A percentile compares a stretch with the other conserved stretches of the same genome.
phyloP scores from a whole-genome alignment of 768 basidiomycete species.

The Cystofilobasidium bisporidii region DNA sequence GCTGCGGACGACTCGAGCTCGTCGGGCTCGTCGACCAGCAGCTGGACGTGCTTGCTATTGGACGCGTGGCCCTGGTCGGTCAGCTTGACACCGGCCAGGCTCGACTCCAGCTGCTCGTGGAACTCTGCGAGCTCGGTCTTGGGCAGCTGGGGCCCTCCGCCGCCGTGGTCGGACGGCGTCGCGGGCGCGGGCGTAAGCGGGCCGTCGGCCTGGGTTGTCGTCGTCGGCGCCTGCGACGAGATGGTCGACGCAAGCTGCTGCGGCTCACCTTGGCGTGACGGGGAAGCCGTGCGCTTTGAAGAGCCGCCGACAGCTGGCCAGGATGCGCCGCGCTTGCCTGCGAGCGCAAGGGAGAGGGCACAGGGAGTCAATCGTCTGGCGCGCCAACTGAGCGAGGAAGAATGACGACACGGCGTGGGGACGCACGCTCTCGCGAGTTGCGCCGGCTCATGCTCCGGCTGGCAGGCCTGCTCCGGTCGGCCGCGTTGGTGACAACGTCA shows the following conservation, averaged over 20 bases:
- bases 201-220: background rate
- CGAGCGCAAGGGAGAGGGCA: background rate
- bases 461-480: constrained; percentile 27
- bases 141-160: background rate
- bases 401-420: constrained; percentile 25
- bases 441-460: constrained; percentile 33
- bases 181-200: background rate
- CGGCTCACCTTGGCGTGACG: background rate
- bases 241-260: background rate
- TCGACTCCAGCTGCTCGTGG: background rate
- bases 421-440: constrained; percentile 30
- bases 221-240: background rate
- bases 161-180: background rate
- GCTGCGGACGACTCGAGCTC: background rate
- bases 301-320: background rate
- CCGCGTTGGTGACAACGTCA: constrained; percentile 10
- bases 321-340: background rate
- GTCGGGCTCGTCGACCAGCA: constrained; percentile 15
- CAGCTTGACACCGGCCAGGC: background rate
- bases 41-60: background rate
- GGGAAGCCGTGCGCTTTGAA: background rate
- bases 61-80: background rate
- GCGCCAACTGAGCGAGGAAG: background rate
- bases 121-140: background rate
- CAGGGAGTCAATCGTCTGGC: background rate